These are phyloP conservation scores for Halophytophthora polymorphica DNA, from an alignment of 352 stramenopile species.

Conservation along the genomic window DNA sequence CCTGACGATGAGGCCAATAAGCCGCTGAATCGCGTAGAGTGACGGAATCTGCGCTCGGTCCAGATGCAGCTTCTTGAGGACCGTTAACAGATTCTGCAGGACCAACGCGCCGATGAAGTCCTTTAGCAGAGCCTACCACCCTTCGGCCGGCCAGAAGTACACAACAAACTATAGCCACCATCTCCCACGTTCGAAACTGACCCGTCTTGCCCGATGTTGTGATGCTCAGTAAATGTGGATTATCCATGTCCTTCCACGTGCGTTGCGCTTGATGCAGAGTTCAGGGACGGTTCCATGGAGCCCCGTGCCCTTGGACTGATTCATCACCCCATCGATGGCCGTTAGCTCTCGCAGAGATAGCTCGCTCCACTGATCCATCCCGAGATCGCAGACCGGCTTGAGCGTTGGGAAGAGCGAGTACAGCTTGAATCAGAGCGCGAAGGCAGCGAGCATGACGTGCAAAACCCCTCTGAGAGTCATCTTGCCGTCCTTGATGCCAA, in stretches of 20 bases:
- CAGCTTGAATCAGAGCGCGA: slow-evolving; percentile 36
- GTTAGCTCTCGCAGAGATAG: slow-evolving; percentile 25
- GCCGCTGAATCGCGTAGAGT: no score
- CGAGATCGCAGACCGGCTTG: slow-evolving; percentile 34
- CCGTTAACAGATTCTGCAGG: no score
- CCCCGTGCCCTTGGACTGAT: slow-evolving; percentile 30
- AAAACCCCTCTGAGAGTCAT: slow-evolving; percentile 29
- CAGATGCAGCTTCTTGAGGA: no score
- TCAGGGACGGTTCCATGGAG: slow-evolving; percentile 35
- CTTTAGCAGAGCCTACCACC: no score
- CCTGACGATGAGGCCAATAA: no score
- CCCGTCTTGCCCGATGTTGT: slow-evolving; percentile 34
- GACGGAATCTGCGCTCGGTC: no score
- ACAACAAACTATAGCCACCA: slow-evolving; percentile 12
- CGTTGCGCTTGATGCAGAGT: slow-evolving; percentile 37
- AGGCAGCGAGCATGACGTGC: slow-evolving; percentile 14
- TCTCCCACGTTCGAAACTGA: slow-evolving; percentile 15
- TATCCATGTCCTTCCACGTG: slow-evolving; percentile 42
- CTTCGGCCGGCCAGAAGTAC: no score
- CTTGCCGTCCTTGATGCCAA: slow-evolving; percentile 25
- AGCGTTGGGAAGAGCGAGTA: slow-evolving; percentile 31
- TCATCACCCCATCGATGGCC: slow-evolving; percentile 24
- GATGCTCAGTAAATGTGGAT: slow-evolving; percentile 49
- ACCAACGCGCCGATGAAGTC: no score
- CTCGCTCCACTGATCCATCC: slow-evolving; percentile 46